phyloP scores from a whole-genome alignment of 129 eudicot species.

The Saussurea involucrata region DNA sequence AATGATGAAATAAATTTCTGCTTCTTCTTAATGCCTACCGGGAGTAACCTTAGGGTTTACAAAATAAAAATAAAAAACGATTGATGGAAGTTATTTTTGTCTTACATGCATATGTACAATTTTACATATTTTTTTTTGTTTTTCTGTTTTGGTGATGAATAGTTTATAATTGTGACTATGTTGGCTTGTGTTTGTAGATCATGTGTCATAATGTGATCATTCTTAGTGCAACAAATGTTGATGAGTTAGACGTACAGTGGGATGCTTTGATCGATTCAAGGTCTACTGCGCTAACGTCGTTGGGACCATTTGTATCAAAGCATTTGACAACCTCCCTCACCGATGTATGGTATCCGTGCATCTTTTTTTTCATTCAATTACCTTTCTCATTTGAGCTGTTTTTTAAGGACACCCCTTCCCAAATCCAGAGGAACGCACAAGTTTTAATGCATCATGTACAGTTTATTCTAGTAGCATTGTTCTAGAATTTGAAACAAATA shows the following conservation, averaged over 20 bases:
- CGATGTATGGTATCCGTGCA: conserved; percentile 57
- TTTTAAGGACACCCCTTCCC: neutral
- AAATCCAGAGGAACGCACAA: neutral
- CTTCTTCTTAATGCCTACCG: neutral
- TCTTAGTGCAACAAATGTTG: conserved; percentile 69
- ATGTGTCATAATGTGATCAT: conserved; percentile 86
- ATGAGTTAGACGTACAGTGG: conserved; percentile 78
- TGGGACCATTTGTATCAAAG: conserved; percentile 59
- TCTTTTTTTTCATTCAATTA: neutral
- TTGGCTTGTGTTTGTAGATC: conserved; percentile 50
- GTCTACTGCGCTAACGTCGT: conserved; percentile 35
- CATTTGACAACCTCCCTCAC: conserved; percentile 53
- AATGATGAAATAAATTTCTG: neutral
- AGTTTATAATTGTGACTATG: conserved; percentile 4
- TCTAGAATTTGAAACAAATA: neutral
- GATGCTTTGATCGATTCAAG: conserved; percentile 53
- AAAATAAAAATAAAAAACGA: no score
- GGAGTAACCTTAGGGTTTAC: neutral
- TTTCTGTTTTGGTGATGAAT: neutral
- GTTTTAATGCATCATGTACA: neutral
- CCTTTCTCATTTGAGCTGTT: neutral
- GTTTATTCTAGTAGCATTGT: neutral
- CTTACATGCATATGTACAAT: no score
- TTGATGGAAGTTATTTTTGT: no score
- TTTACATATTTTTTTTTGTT: neutral